Conservation (phyloP, 495 filamentous ascomycete species). For the Neurospora sublineolata region DNA sequence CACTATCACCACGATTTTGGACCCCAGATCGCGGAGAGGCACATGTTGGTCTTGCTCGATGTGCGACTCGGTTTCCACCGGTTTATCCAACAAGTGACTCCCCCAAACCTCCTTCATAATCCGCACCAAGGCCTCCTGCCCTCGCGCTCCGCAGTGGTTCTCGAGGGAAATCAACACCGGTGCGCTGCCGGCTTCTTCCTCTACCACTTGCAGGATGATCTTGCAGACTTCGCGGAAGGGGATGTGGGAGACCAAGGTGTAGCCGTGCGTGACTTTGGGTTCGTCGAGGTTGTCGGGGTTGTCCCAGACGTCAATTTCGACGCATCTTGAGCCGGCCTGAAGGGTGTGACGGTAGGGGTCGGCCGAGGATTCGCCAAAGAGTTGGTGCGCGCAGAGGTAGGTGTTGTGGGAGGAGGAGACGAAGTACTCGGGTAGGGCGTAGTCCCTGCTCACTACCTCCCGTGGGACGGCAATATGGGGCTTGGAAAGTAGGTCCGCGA, state of each 20-base stretch:
- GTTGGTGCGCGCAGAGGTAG: slow-evolving; percentile 44
- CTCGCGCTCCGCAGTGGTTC: slow-evolving; percentile 38
- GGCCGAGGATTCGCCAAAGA: slow-evolving; percentile 35
- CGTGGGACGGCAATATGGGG: slow-evolving; percentile 34
- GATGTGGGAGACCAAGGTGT: slow-evolving; percentile 43
- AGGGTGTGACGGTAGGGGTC: slow-evolving; percentile 38
- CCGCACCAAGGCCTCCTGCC: slow-evolving; percentile 36
- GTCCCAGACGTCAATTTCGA: slow-evolving; percentile 50
- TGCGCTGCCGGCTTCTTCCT: slow-evolving; percentile 26
- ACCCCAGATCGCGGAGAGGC: slow-evolving; percentile 33
- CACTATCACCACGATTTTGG: slow-evolving; percentile 44
- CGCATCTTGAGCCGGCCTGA: slow-evolving; percentile 37
- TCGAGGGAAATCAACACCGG: slow-evolving; percentile 44
- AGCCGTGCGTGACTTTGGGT: slow-evolving; percentile 46
- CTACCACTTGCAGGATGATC: slow-evolving; percentile 35
- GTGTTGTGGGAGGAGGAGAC: slow-evolving; percentile 75
- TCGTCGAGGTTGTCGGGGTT: slow-evolving; percentile 34
- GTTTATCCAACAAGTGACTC: slow-evolving; percentile 35
- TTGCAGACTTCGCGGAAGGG: slow-evolving; percentile 42
- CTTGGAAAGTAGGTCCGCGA: slow-evolving; percentile 28
- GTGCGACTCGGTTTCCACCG: slow-evolving; percentile 33
- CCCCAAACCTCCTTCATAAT: slow-evolving; percentile 46
- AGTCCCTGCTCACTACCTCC: slow-evolving; percentile 28
- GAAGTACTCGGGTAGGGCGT: slow-evolving; percentile 43
- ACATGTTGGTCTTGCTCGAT: slow-evolving; percentile 28